A percentile compares a stretch with the other conserved stretches of the same genome.
Evolutionary conservation across 2,329 filamentous ascomycete species (phyloP).

Genomic region (Penicillium hordei): DNA sequence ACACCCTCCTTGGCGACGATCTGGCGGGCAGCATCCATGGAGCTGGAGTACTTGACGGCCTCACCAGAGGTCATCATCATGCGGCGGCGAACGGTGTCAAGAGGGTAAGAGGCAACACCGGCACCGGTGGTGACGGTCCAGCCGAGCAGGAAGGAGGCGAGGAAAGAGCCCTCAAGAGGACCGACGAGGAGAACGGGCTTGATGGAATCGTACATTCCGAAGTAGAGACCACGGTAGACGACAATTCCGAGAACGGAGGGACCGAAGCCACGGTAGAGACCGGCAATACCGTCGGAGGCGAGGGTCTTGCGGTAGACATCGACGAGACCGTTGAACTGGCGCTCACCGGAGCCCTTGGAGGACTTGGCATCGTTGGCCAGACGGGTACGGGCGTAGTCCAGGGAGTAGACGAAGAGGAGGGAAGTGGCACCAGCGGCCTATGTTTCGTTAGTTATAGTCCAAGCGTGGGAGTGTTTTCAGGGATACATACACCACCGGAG

Average conservation of each 20-base stretch:
- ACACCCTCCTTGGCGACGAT: constrained; percentile 96
- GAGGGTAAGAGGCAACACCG: constrained; percentile 99
- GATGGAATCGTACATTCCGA: constrained; percentile 99
- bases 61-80: constrained; percentile 99
- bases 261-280: constrained; percentile 99
- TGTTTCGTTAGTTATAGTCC: constrained; percentile 4
- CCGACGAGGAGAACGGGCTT: constrained; percentile 97
- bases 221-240: constrained; percentile 99
- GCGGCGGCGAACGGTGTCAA: constrained; percentile 99
- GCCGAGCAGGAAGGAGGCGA: constrained; percentile 97
- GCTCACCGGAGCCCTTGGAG: constrained; percentile 89
- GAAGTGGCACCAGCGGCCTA: constrained; percentile 98
- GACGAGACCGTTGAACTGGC: constrained; percentile 99
- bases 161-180: constrained; percentile 93
- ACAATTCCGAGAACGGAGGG: constrained; percentile 98
- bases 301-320: constrained; percentile 99
- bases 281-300: constrained; percentile 95
- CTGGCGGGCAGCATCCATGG: constrained; percentile 91
- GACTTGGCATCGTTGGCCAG: constrained; percentile 99
- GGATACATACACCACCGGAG: constrained; percentile 88
- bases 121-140: constrained; percentile 99
- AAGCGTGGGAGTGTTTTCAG: not conserved
- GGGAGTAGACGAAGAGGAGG: constrained; percentile 99
- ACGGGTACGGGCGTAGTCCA: constrained; percentile 99
- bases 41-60: constrained; percentile 99